Evolutionary conservation across 495 filamentous ascomycete genomes (phyloP).

Genomic region (Neurospora africana): DNA sequence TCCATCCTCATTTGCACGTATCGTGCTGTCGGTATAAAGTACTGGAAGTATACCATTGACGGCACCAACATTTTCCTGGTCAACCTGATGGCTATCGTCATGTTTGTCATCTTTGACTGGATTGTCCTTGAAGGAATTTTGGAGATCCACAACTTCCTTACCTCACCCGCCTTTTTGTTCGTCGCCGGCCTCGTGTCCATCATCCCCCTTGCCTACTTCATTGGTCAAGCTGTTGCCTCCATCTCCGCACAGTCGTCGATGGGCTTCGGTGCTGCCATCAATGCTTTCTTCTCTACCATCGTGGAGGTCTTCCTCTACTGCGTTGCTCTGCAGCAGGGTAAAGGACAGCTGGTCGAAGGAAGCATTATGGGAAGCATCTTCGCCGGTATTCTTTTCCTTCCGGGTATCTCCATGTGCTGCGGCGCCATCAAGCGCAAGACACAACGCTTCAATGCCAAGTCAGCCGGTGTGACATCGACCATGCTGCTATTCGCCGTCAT

Average conservation of each 20-base stretch:
- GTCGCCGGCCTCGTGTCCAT: constrained; percentile 76
- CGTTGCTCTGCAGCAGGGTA: constrained; percentile 85
- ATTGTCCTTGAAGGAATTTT: constrained; percentile 58
- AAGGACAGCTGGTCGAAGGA: constrained; percentile 86
- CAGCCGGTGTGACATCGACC: constrained; percentile 92
- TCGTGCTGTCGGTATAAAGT: constrained; percentile 83
- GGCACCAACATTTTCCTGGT: constrained; percentile 99
- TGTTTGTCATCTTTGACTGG: constrained; percentile 91
- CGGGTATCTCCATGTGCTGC: constrained; percentile 98
- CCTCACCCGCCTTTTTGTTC: constrained; percentile 77
- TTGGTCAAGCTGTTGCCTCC: constrained; percentile 97
- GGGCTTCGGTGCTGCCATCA: constrained; percentile 96
- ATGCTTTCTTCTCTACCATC: constrained; percentile 97
- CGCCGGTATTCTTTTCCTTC: constrained; percentile 89
- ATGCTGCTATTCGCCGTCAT: constrained; percentile 97
- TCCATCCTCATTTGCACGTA: constrained; percentile 95
- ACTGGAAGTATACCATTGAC: constrained; percentile 99
- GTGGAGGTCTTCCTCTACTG: constrained; percentile 99
- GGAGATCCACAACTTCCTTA: constrained; percentile 58
- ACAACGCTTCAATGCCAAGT: constrained; percentile 95
- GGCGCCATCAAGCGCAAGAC: constrained; percentile 97
- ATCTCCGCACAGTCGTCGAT: constrained; percentile 99
- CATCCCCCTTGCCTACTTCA: constrained; percentile 97
- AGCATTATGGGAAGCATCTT: constrained; percentile 97
- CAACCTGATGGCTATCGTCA: constrained; percentile 82